These are phyloP conservation scores for Oryza meridionalis DNA, from an alignment of 176 grass and related monocot genomes.

Conservation along the genomic window DNA sequence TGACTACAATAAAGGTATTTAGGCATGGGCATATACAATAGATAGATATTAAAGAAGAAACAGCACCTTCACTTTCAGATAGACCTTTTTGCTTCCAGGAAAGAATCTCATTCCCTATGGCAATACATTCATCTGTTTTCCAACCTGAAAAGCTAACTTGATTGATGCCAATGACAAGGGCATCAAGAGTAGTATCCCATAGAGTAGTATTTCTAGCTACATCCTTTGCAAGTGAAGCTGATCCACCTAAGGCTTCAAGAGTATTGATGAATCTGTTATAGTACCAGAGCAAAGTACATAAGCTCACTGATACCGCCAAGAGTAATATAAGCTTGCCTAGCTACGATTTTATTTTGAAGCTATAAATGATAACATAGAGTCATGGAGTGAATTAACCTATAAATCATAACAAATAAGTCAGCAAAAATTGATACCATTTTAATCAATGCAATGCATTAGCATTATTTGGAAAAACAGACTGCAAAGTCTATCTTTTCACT, in stretches of 20 bases:
- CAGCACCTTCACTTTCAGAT: slow-evolving; percentile 78
- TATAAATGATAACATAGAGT: background rate
- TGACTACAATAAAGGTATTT: slow-evolving; percentile 1
- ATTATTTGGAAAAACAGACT: too few relatives aligned
- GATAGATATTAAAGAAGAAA: slow-evolving; percentile 24
- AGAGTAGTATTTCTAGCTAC: slow-evolving; percentile 54
- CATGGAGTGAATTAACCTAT: background rate
- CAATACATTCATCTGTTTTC: slow-evolving; percentile 79
- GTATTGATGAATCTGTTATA: slow-evolving; percentile 69
- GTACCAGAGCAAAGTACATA: slow-evolving; percentile 27
- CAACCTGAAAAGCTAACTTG: slow-evolving; percentile 89
- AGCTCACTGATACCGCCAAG: slow-evolving; percentile 1
- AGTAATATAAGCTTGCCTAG: background rate
- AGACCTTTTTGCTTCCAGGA: slow-evolving; percentile 80
- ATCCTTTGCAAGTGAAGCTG: slow-evolving; percentile 65
- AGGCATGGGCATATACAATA: background rate
- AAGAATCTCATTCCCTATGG: slow-evolving; percentile 82
- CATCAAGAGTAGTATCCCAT: slow-evolving; percentile 76
- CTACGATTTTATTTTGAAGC: background rate
- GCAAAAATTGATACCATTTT: too few relatives aligned
- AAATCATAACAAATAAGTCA: too few relatives aligned
- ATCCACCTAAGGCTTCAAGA: slow-evolving; percentile 78
- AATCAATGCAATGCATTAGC: too few relatives aligned
- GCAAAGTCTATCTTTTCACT: too few relatives aligned
- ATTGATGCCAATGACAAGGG: slow-evolving; percentile 72